A percentile compares a stretch with the other conserved stretches of the same genome.
Evolutionary conservation across 208 protist species (phyloP).

Genomic region (Leptomonas pyrrhocoris): DNA sequence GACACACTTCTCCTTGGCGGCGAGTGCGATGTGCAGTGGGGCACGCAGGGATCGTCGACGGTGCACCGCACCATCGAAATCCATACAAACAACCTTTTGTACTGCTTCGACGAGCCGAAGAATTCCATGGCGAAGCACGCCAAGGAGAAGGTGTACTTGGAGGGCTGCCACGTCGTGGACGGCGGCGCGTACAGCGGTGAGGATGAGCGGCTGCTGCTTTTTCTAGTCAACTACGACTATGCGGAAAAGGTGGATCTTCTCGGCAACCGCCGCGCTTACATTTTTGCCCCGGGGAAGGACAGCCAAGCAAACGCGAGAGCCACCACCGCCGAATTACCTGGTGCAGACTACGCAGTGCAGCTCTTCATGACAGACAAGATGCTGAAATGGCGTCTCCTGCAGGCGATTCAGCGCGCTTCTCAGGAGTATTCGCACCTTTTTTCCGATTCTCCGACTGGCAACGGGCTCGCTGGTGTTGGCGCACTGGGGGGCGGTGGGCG

Average conservation of each 20-base stretch:
- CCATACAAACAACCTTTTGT: constrained; percentile 57
- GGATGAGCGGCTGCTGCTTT: constrained; percentile 42
- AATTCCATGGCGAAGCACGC: constrained; percentile 68
- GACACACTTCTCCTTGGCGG: constrained; percentile 52
- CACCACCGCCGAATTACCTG: not conserved
- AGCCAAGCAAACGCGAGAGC: not conserved
- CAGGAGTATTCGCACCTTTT: constrained; percentile 27
- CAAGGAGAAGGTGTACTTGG: constrained; percentile 54
- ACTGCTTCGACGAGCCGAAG: constrained; percentile 65
- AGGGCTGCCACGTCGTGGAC: constrained; percentile 57
- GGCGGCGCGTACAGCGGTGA: constrained; percentile 31
- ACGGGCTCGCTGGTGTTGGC: not conserved
- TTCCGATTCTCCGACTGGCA: not conserved
- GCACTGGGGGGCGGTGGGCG: not conserved
- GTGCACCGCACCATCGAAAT: constrained; percentile 59
- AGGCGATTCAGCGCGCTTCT: constrained; percentile 36
- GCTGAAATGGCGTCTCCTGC: constrained; percentile 57
- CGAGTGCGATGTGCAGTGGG: constrained; percentile 42
- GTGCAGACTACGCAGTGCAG: constrained; percentile 34
- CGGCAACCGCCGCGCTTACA: constrained; percentile 34
- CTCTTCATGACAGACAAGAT: constrained; percentile 47
- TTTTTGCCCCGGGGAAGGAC: constrained; percentile 24
- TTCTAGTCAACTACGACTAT: constrained; percentile 56
- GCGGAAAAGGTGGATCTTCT: constrained; percentile 46
- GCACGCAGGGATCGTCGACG: constrained; percentile 13